A percentile compares a stretch with the other conserved stretches of the same genome.
phyloP scores from a whole-genome alignment of 306 rosid species.

The Fragaria iinumae region DNA sequence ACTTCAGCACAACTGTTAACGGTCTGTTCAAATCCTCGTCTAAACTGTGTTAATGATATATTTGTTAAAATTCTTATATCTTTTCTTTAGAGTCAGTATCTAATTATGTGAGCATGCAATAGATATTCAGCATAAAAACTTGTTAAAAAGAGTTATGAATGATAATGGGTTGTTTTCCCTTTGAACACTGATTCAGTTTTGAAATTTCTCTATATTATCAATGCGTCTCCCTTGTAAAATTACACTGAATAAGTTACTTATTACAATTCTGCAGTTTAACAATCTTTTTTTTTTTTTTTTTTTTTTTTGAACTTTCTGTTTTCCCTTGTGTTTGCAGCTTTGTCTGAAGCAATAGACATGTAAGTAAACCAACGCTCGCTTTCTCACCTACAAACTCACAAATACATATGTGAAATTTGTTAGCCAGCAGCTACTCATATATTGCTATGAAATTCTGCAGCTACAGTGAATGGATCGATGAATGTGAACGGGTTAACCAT shows the following conservation, averaged over 20 bases:
- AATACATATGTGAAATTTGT: background rate
- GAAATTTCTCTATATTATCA: background rate
- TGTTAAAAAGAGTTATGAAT: background rate
- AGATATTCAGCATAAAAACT: background rate
- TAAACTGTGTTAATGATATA: background rate
- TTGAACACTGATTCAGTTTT: background rate
- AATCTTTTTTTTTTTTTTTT: background rate
- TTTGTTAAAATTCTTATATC: background rate
- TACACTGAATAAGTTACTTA: background rate
- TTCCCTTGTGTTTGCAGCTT: conserved; percentile 40
- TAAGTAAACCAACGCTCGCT: conserved; percentile 28
- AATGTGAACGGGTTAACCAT: conserved; percentile 74
- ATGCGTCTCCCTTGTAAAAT: background rate
- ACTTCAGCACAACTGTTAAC: conserved; percentile 71
- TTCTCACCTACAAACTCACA: background rate
- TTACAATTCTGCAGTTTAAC: background rate
- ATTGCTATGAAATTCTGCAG: conserved; percentile 33
- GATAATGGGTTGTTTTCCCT: background rate
- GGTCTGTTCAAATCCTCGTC: conserved; percentile 33
- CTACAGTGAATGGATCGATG: conserved; percentile 85
- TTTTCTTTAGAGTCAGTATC: background rate
- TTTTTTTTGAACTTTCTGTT: background rate
- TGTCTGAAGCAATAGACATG: conserved; percentile 74
- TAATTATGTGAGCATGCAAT: background rate
- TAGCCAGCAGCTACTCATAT: conserved; percentile 25